phyloP scores from a whole-genome alignment of 352 stramenopile species.

The Elongisporangium undulatum region DNA sequence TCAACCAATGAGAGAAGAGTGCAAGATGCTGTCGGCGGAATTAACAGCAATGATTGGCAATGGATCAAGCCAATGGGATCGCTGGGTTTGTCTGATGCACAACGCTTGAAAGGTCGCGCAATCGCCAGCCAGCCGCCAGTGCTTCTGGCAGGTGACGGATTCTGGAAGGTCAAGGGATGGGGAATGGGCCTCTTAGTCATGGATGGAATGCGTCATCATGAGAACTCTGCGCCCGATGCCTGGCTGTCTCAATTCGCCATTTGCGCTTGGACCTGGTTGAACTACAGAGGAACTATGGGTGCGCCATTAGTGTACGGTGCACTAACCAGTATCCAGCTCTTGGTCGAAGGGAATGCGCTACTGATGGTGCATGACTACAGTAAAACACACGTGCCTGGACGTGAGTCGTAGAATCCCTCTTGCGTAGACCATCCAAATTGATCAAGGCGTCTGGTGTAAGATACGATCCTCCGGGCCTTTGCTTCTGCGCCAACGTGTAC shows the following conservation, averaged over 20 bases:
- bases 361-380: no score
- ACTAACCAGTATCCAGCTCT: background rate
- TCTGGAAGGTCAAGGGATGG: background rate
- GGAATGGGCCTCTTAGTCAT: background rate
- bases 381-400: no score
- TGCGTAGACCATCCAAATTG: background rate
- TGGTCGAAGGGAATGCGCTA: background rate
- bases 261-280: background rate
- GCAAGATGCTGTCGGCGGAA: slow-evolving; percentile 1
- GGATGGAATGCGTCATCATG: background rate
- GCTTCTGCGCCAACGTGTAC: no score
- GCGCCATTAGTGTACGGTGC: background rate
- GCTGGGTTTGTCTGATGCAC: background rate
- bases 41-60: slow-evolving; percentile 3
- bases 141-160: background rate
- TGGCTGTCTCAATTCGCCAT: background rate
- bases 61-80: slow-evolving; percentile 1
- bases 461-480: background rate
- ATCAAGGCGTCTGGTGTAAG: background rate
- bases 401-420: no score
- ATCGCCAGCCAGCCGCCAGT: background rate
- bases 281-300: background rate
- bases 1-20: slow-evolving; percentile 6
- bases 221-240: background rate
- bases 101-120: background rate